Evolutionary conservation across 2,329 filamentous ascomycete genomes (phyloP).

Genomic region (Alternaria solani): DNA sequence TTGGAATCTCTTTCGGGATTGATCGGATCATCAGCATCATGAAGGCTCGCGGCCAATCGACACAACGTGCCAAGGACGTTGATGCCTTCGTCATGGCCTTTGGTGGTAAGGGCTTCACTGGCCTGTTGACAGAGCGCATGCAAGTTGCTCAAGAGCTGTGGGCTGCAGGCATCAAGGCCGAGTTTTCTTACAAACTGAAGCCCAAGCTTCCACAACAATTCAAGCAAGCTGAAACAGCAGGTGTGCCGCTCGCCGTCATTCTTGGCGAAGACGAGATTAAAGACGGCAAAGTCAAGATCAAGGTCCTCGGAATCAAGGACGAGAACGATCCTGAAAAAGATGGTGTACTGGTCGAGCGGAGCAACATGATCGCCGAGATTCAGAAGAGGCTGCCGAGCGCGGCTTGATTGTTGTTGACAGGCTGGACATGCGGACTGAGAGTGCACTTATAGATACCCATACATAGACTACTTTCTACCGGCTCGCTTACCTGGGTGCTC

Average conservation of each 20-base stretch:
- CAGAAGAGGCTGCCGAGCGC: slow-evolving; percentile 57
- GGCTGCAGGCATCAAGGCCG: slow-evolving; percentile 89
- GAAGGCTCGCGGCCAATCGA: slow-evolving; percentile 75
- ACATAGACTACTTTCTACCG: slow-evolving; percentile 19
- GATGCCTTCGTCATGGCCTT: slow-evolving; percentile 97
- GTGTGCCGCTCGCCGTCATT: slow-evolving; percentile 86
- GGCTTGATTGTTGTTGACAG: slow-evolving; percentile 3
- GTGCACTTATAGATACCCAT: slow-evolving; percentile 16
- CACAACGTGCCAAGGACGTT: slow-evolving; percentile 73
- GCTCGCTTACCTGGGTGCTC: neutral
- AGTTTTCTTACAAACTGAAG: slow-evolving; percentile 90
- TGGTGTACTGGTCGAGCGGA: slow-evolving; percentile 75
- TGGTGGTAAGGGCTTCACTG: slow-evolving; percentile 83
- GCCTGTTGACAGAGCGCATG: slow-evolving; percentile 85
- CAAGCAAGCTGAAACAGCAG: slow-evolving; percentile 82
- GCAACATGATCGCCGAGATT: slow-evolving; percentile 70
- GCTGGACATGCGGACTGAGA: slow-evolving; percentile 1
- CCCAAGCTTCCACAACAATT: slow-evolving; percentile 90
- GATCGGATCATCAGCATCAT: slow-evolving; percentile 95
- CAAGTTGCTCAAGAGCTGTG: slow-evolving; percentile 77
- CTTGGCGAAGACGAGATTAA: slow-evolving; percentile 90
- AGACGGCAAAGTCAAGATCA: slow-evolving; percentile 84
- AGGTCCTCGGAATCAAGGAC: slow-evolving; percentile 76
- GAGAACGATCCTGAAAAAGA: slow-evolving; percentile 92
- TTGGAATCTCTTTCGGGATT: slow-evolving; percentile 91